Evolutionary conservation across 352 stramenopile genomes (phyloP), one percentile per base, ranked within the genome.

Genomic region (Phytophthora cryptogea): DNA sequence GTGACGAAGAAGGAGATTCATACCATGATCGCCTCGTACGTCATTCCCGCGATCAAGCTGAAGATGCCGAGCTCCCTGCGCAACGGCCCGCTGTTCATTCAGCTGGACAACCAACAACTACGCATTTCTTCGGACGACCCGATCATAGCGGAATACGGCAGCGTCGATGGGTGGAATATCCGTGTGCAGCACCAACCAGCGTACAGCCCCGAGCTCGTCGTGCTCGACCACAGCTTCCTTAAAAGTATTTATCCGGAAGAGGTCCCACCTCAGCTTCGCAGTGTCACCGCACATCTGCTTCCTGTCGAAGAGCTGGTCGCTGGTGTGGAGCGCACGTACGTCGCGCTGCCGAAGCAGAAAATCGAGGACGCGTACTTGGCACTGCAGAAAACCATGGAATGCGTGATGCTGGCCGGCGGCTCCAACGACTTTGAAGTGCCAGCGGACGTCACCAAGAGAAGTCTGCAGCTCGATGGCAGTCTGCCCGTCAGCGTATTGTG

Each of bases 301-400:
- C 33, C 66, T 11, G 17, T 75, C 2, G 58, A 66, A 54, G 61
- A 72, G 37, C 54, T 78, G 8, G 31, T 69, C 36, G 39, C 27
- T 35, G 58, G 53, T 2, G 54, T 78, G 26, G 57, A 74, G n/a
- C 66, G 58, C 30, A 53, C 56, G 10, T 70, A 72, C 48, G 54
- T 44, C 8, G 45, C 45, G 7, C n/a, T 78, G 3, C 47, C 66
- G 0, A 62, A 65, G 35, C 49, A 46, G 5, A 58, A 57, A 36
- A 63, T 78, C 14, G 63, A 61, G 35, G 63, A 72, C 39, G 54
- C 48, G 0, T 78, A 65, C 35, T 32, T 78, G 17, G 32, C 55
- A 0, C 54, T 78, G 47, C 70, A 78, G 32, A 78, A 78, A 51
- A 73, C 63, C 7, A 78, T 78, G 70, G 70, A 78, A 47, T 63